These are phyloP conservation scores for Coniella vitis DNA, from an alignment of 2,329 filamentous ascomycete species.

Conservation along the genomic window DNA sequence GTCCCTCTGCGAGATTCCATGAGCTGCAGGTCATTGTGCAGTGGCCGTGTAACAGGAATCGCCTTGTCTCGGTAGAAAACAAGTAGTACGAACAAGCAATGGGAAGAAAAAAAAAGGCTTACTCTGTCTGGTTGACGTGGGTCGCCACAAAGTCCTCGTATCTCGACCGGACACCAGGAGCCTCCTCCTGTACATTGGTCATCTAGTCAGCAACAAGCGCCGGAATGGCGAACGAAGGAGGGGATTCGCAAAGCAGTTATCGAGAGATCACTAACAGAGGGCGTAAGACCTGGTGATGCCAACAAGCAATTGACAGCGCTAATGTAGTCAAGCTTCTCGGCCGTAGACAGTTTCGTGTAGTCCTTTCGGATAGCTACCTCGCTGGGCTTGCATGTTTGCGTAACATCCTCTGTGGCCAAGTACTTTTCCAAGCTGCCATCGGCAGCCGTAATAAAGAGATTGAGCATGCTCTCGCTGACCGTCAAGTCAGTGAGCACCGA, in stretches of 20 bases:
- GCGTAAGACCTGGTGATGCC: neutral
- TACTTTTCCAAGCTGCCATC: neutral
- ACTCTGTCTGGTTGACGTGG: conserved; percentile 22
- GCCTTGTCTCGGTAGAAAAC: no score
- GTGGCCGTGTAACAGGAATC: no score
- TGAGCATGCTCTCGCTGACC: neutral
- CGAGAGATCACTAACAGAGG: neutral
- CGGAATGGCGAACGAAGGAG: no score
- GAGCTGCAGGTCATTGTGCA: no score
- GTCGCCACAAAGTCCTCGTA: conserved; percentile 27
- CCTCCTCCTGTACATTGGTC: conserved; percentile 12
- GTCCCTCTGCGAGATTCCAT: no score
- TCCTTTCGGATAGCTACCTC: neutral
- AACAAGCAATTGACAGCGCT: conserved; percentile 1
- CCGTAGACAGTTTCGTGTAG: neutral
- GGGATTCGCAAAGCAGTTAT: neutral
- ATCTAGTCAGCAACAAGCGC: neutral
- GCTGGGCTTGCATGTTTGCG: neutral
- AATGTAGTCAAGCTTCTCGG: neutral
- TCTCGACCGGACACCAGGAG: conserved; percentile 24
- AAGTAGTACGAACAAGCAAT: neutral
- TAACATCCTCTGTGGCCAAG: neutral
- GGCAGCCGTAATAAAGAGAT: neutral
- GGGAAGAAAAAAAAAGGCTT: conserved; percentile 1
- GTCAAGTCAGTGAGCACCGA: conserved; percentile 2